Evolutionary conservation across 805 yeast genomes (phyloP).

Genomic region (Candida taoyuanica): DNA sequence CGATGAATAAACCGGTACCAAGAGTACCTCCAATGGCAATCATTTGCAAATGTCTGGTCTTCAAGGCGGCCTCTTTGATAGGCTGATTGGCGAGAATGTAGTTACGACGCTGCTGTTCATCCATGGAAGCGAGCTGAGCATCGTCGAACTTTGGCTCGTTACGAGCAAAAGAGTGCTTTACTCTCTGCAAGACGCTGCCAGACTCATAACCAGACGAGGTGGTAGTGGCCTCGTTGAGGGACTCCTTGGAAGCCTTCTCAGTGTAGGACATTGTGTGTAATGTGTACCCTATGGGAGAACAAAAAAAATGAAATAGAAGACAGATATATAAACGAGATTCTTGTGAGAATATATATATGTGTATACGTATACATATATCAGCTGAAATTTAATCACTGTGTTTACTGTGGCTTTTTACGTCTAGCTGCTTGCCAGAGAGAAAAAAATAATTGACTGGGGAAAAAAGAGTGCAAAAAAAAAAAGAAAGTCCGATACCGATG

Average conservation of each 20-base stretch:
- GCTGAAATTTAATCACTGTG: too few species aligned
- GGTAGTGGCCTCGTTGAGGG: constrained; percentile 3
- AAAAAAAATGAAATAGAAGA: too few species aligned
- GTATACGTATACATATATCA: too few species aligned
- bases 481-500: too few species aligned
- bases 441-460: too few species aligned
- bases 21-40: constrained; percentile 69
- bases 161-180: constrained; percentile 24
- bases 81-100: constrained; percentile 35
- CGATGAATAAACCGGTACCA: constrained; percentile 69
- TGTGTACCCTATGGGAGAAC: too few species aligned
- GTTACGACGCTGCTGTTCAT: constrained; percentile 22
- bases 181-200: neutral
- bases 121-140: constrained; percentile 20
- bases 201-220: neutral
- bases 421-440: too few species aligned
- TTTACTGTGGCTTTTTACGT: too few species aligned
- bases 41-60: constrained; percentile 58
- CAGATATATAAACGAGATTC: too few species aligned
- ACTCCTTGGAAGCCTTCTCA: constrained; percentile 4
- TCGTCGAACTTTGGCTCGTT: constrained; percentile 17
- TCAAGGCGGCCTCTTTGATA: constrained; percentile 32
- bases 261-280: constrained; percentile 4
- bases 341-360: too few species aligned
- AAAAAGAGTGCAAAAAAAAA: too few species aligned